Evolutionary conservation across 805 yeast species (phyloP), one percentile per base, ranked within the genome.

Genomic region (Kockiozyma suomiensis): DNA sequence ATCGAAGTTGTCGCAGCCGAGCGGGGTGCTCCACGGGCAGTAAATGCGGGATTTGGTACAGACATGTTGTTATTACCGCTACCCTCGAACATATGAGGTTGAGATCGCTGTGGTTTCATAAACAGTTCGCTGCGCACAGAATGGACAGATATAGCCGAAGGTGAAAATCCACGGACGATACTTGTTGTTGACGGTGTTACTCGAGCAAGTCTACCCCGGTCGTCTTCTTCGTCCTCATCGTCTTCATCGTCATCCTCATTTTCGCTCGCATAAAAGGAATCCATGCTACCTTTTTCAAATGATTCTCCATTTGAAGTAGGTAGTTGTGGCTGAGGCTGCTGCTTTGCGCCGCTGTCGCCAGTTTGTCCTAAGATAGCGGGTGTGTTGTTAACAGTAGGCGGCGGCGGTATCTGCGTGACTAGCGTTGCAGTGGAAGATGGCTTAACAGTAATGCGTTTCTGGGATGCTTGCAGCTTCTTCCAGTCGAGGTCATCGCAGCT

Each of bases 101-200:
- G 57, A 2, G 58, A 46, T 28, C 47, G 46, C 25, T 32, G 46
- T 4, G 26, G 47, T 46, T 10, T 55, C 45, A 62, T 33, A 30
- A 43, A 55, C 21, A 62, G 54, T 38, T 62, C 64, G 41, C 62
- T 56, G 38, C 65, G 63, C 26, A 59, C 59, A 17, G 69, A 63
- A 38, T 66, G 64, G n/a, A 75, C 74, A 0, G 76, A 73, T 19
- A 75, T 67, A 28, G 72, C 71, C 0, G 75, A 68, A 1, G 77
- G 75, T 15, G 76, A 70, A 56, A 75, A 75, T 17, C 78, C 78
- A 2, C 77, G 68, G 10, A 75, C 77, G 56, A 73, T 70, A 30
- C 56, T 48, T 8, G 62, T 62, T 7, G 66, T 51, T 4, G 62
- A 54, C 12, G 59, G 59, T 3, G 49, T 43, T 7, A 30, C 51